Evolutionary conservation across 2,329 filamentous ascomycete species (phyloP).

Genomic region (Pseudocercospora fuligena): DNA sequence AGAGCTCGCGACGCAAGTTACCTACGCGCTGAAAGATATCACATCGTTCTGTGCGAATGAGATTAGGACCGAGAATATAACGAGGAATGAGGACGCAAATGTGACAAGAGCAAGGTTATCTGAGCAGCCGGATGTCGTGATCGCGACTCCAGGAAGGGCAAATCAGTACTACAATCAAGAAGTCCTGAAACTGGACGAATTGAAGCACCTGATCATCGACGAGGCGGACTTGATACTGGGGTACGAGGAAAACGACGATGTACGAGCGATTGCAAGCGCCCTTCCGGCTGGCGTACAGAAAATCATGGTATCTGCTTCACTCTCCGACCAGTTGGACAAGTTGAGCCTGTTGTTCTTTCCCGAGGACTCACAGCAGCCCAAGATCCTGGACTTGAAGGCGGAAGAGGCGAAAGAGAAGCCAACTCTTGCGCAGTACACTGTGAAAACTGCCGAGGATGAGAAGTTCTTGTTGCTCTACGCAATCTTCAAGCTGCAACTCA

Average conservation of each 20-base stretch:
- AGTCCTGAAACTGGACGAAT: constrained; percentile 69
- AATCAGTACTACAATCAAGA: constrained; percentile 76
- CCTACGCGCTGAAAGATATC: constrained; percentile 76
- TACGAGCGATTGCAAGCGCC: constrained; percentile 76
- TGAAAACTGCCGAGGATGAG: constrained; percentile 94
- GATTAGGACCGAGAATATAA: constrained; percentile 81
- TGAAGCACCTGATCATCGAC: constrained; percentile 84
- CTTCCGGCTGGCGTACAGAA: constrained; percentile 87
- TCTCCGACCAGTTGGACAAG: constrained; percentile 84
- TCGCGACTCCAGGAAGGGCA: constrained; percentile 87
- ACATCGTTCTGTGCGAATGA: constrained; percentile 84
- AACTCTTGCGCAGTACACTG: constrained; percentile 82
- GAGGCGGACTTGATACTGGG: constrained; percentile 93
- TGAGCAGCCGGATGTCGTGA: constrained; percentile 83
- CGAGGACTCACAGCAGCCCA: constrained; percentile 60
- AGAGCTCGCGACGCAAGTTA: constrained; percentile 91
- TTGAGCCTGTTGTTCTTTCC: constrained; percentile 81
- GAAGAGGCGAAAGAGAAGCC: constrained; percentile 62
- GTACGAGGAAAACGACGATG: constrained; percentile 91
- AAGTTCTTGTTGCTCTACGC: constrained; percentile 93
- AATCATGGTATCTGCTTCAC: constrained; percentile 89
- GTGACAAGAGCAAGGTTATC: constrained; percentile 87
- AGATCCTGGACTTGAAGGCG: constrained; percentile 80
- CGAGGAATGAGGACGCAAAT: constrained; percentile 85
- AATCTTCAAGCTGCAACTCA: constrained; percentile 90